Evolutionary conservation across 2,329 filamentous ascomycete species (phyloP).

Genomic region (Phialophora macrospora): DNA sequence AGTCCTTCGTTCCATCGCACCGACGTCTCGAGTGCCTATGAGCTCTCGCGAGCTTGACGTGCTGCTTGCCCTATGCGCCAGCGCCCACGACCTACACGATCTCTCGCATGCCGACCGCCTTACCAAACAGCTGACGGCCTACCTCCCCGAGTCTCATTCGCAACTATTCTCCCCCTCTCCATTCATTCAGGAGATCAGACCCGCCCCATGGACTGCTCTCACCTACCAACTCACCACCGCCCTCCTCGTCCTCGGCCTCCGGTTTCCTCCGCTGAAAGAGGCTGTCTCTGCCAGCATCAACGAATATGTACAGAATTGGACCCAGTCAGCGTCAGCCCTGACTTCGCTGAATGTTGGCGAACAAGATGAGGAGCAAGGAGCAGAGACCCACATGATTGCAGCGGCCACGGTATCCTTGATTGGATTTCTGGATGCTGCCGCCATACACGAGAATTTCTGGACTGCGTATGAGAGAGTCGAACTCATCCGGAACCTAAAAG

Average conservation of each 20-base stretch:
- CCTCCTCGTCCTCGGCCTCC: constrained; percentile 77
- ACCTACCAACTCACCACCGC: constrained; percentile 79
- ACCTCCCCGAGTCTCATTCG: constrained; percentile 80
- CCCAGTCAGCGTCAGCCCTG: constrained; percentile 62
- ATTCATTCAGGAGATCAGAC: constrained; percentile 79
- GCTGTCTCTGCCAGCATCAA: constrained; percentile 69
- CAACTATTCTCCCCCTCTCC: constrained; percentile 81
- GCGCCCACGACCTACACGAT: constrained; percentile 74
- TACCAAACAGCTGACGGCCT: constrained; percentile 77
- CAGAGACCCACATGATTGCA: constrained; percentile 68
- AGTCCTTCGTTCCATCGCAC: constrained; percentile 45
- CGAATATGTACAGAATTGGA: constrained; percentile 74
- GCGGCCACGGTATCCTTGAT: constrained; percentile 83
- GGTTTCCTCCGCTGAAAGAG: constrained; percentile 71
- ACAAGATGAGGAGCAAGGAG: constrained; percentile 57
- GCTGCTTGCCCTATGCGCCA: constrained; percentile 86
- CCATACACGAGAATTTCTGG: constrained; percentile 82
- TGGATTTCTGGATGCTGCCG: constrained; percentile 84
- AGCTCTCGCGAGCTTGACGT: constrained; percentile 90
- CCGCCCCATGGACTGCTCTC: constrained; percentile 85
- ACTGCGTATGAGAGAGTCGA: constrained; percentile 71
- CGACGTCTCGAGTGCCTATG: constrained; percentile 49
- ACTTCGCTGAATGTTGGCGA: constrained; percentile 62
- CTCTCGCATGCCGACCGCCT: constrained; percentile 76
- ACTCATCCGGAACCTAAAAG: constrained; percentile 72